Base-by-base conservation (phyloP, 306 rosid genomes). In the Castanopsis chinensis region DNA sequence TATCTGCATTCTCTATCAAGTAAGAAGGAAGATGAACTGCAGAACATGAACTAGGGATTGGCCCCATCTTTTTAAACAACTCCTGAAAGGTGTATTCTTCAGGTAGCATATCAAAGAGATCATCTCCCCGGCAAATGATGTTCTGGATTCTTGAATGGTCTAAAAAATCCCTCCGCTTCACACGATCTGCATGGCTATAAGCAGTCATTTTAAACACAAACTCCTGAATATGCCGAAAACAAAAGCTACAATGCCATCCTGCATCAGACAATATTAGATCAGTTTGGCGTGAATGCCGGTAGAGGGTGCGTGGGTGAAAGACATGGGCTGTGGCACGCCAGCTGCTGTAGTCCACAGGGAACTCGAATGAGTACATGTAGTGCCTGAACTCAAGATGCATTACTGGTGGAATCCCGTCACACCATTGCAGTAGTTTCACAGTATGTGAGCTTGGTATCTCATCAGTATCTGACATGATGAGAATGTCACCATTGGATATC, bases 211-310 rank as follows among this genome's bases (percentile, higher is more conserved):
- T 95, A 79, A 95, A 93, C 73, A 85, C 94, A 78, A 93, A 90
- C 37, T 95, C 99, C 4, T 86, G 71, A 71, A 95, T 86, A 52
- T 70, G 45, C 73, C 87, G 86, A 82, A 95, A 93, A 84, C 97
- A 95, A 60, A 95, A 95, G 92, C 96, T 91, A 80, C 98, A 95
- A 67, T 95, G 99, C 98, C 98, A 95, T 64, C 99, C 98, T 18
- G 97, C 92, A 75, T 95, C 97, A 0, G 98, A 89, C 53, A 95
- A 75, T 45, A 93, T 72, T 12, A 83, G 35, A 60, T 91, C 71
- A 0, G 91, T 80, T 72, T 85, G 93, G 30, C 97, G 94, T 0
- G 92, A 89, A 81, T 95, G 99, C 52, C 81, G 81, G 61, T 93
- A 95, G 1, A 12, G 82, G n/a, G 93, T 88, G 23, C 76, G 41